phyloP scores from a whole-genome alignment of 2,329 filamentous ascomycete species.

The Coniochaeta sp. region DNA sequence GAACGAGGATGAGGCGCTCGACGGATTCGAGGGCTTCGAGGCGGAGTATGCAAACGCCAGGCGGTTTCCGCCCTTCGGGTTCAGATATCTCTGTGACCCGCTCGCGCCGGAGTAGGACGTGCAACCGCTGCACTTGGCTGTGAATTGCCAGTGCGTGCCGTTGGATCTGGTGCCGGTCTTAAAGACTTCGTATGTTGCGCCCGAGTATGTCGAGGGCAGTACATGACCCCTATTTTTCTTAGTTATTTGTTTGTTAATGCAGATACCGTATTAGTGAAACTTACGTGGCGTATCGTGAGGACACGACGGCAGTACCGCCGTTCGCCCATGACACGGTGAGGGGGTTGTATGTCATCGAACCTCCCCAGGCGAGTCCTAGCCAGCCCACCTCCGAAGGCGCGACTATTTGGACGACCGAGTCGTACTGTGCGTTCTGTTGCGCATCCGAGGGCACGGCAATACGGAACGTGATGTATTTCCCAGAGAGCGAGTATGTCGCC shows the following conservation, averaged over 20 bases:
- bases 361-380: conserved; percentile 39
- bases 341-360: conserved; percentile 37
- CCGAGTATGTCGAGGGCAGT: conserved; percentile 19
- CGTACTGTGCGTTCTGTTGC: conserved; percentile 9
- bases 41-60: conserved; percentile 19
- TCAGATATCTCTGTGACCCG: conserved; percentile 13
- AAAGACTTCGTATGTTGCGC: conserved; percentile 23
- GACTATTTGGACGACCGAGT: conserved; percentile 27
- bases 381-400: conserved; percentile 35
- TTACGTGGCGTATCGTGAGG: conserved; percentile 35
- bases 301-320: conserved; percentile 28
- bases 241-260: background rate
- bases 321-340: conserved; percentile 35
- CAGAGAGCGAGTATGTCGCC: conserved; percentile 24
- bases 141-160: conserved; percentile 31
- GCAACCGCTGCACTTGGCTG: conserved; percentile 24
- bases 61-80: conserved; percentile 17
- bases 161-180: conserved; percentile 28
- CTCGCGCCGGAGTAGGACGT: conserved; percentile 12
- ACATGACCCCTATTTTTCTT: conserved; percentile 17
- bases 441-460: conserved; percentile 12
- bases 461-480: conserved; percentile 19
- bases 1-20: conserved; percentile 12
- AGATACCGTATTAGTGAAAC: conserved; percentile 12
- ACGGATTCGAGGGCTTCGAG: conserved; percentile 10